Evolutionary conservation across 257 asterid species (phyloP).

Genomic region (Solanum medicagineum): DNA sequence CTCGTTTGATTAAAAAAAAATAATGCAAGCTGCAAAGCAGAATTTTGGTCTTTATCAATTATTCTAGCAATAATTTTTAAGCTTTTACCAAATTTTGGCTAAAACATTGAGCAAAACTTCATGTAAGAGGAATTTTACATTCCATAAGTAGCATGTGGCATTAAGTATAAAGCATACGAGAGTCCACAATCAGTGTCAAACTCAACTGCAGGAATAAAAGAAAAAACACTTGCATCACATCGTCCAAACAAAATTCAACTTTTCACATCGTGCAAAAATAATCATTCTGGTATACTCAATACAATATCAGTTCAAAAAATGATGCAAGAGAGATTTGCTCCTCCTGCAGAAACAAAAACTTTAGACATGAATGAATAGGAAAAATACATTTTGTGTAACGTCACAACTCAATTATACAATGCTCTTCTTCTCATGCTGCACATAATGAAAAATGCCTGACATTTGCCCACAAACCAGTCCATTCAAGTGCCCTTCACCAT

Average conservation of each 20-base stretch:
- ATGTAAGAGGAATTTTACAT: neutral
- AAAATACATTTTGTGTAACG: neutral
- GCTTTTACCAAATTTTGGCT: neutral
- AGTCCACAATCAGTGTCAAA: neutral
- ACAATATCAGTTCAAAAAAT: neutral
- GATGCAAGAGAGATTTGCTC: neutral
- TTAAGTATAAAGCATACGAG: neutral
- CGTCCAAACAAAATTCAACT: neutral
- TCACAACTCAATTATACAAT: neutral
- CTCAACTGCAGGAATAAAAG: neutral
- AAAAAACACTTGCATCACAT: neutral
- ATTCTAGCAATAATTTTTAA: neutral
- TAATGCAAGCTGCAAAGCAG: neutral
- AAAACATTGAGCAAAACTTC: neutral
- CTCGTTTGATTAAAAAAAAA: neutral
- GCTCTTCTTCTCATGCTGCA: neutral
- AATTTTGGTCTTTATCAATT: neutral
- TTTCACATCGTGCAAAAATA: neutral
- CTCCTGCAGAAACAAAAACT: neutral
- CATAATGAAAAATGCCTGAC: neutral
- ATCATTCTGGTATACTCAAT: neutral
- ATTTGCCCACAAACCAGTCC: slow-evolving; percentile 5
- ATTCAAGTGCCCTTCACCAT: slow-evolving; percentile 11
- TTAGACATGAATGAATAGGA: neutral
- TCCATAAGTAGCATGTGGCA: neutral